Evolutionary conservation across 2,329 filamentous ascomycete genomes (phyloP), one percentile per base, ranked within the genome.

Genomic region (Hymenotorrendiella dingleyae): DNA sequence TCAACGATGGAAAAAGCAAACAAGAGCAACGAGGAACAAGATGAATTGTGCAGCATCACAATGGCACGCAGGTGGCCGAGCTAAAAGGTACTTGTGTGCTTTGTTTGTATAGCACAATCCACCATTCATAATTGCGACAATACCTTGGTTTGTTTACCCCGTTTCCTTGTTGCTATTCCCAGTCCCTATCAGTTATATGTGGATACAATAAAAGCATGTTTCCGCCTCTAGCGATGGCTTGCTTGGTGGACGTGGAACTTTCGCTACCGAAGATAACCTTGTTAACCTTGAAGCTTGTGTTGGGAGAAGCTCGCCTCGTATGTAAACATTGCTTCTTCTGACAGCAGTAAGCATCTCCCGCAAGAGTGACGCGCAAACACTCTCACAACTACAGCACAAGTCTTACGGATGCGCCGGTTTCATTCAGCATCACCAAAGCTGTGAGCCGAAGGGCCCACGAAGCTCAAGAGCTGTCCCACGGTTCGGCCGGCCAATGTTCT

Each of bases 301-400:
- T 8, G 17, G 5, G 17, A 33, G 9, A 34, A 11, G 4, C 4
- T 29, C 7, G 12, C 12, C 27, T 29, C 16, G 27, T 29, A 29
- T 20, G n/a, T n/a, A n/a, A n/a, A n/a, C 9, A 20, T 34, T 34
- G 4, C 30, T 34, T 34, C 22, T 21, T 34, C 30, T 34, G n/a
- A n/a, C 30, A 12, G 22, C 17, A 34, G 11, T 12, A 21, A 12
- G 17, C 3, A 20, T 34, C 16, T 34, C 6, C 19, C 30, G 16
- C 30, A 34, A 34, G n/a, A n/a, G n/a, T n/a, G n/a, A 34, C 30
- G 22, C 19, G 19, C 30, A 34, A 34, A 17, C 19, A 34, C 30
- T 20, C 30, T n/a, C 30, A 34, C 30, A 12, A 34, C 19, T 20
- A 34, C 17, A 17, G 30, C 19, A 34, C 22, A 34, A 20, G 22